phyloP scores from a whole-genome alignment of 2,329 filamentous ascomycete species.

The Ophiocordyceps sinensis region DNA sequence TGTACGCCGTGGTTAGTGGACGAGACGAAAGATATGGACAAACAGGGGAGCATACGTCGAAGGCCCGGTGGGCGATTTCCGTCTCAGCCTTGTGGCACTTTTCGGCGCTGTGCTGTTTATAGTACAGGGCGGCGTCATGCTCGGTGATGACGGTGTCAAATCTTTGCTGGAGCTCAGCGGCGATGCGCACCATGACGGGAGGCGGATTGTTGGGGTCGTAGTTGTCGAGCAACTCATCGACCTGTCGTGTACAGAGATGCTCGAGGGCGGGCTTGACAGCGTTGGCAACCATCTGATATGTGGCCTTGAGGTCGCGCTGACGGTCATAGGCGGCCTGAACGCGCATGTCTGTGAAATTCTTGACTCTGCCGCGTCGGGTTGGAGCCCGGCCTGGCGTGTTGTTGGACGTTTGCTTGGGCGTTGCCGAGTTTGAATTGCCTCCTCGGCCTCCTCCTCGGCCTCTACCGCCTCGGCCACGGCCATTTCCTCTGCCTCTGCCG shows the following conservation, averaged over 20 bases:
- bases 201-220: slow-evolving; percentile 35
- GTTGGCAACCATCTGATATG: slow-evolving; percentile 47
- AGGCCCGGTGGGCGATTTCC: background rate
- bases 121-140: background rate
- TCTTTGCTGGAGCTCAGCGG: background rate
- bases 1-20: slow-evolving; percentile 9
- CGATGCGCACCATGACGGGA: slow-evolving; percentile 19
- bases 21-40: background rate
- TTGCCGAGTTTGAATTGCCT: background rate
- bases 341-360: slow-evolving; percentile 38
- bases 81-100: background rate
- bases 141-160: background rate
- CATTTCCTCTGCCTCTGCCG: slow-evolving; percentile 8
- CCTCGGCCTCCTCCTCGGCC: slow-evolving; percentile 10
- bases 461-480: slow-evolving; percentile 9
- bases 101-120: background rate
- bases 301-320: slow-evolving; percentile 50
- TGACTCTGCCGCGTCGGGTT: slow-evolving; percentile 35
- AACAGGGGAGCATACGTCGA: background rate
- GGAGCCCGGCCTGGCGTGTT: slow-evolving; percentile 21
- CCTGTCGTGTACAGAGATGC: slow-evolving; percentile 46
- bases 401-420: slow-evolving; percentile 9
- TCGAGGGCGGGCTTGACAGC: slow-evolving; percentile 49
- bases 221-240: slow-evolving; percentile 42
- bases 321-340: slow-evolving; percentile 47